Base-by-base conservation (phyloP, 2,329 filamentous ascomycete genomes). In the Cordyceps farinosa region DNA sequence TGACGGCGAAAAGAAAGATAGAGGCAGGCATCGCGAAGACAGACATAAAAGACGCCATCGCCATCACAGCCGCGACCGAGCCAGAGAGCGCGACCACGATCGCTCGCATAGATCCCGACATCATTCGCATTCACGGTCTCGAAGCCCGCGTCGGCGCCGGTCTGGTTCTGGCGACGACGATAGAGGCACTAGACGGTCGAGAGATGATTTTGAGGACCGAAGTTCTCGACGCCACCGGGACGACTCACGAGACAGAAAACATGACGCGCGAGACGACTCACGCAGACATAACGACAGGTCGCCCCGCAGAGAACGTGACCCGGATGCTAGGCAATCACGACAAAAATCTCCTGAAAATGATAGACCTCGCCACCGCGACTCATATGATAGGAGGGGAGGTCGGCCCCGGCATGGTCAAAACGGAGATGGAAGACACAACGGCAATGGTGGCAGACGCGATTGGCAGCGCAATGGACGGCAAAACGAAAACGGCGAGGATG, bases 121-220 rank as follows among this genome's bases (percentile, higher is more conserved):
- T 64, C 78, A 80, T 45, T 85, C 78, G 1, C 68, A 77, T 59
- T 82, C 81, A 1, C 75, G 77, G 38, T 82, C 80, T 13, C 71
- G 74, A 54, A 82, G 79, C 61, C 80, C 79, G 2, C 71, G 75
- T 3, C 70, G 67, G 13, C 67, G 66, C 38, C 71, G 71, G 30
- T 73, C 73, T 11, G 71, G 72, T 32, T 73, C 74, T 2, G 67
- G 70, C 4, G 45, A 58, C 9, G 68, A 71, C 10, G 63, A 66
- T 2, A 68, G 60, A 45, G 51, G n/a, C 15, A 10, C 38, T 2
- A 45, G 11, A 64, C n/a, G 68, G 69, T 38, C 68, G 70, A 66
- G 71, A 13, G 68, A 72, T 30, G 61, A 69, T 29, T 71, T 69
- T 1, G 64, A 67, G 7, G 73, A 72, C 3, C 67, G 66, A 30